Percentiles rank a stretch among this genome's conserved stretches.
These are phyloP conservation scores for Wickerhamiella nectarea DNA, from an alignment of 805 yeast genomes.

Conservation along the genomic window DNA sequence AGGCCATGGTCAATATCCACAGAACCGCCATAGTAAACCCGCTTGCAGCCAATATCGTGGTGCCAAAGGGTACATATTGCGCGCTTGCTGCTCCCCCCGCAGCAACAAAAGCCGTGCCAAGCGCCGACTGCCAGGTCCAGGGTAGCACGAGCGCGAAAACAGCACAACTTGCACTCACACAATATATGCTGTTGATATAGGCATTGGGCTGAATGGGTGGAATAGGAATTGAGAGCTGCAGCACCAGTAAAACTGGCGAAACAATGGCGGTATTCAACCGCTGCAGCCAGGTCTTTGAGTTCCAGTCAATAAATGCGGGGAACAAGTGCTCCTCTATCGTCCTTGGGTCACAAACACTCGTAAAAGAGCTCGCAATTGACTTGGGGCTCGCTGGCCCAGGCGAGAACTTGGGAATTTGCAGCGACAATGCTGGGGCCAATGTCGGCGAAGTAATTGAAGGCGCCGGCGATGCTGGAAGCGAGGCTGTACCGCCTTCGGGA, in stretches of 20 bases:
- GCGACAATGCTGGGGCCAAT: not conserved
- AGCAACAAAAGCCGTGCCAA: not conserved
- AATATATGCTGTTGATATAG: constrained; percentile 1
- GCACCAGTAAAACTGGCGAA: constrained; percentile 24
- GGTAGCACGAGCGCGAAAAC: constrained; percentile 1
- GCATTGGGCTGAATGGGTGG: not conserved
- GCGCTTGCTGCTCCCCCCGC: too few relatives aligned
- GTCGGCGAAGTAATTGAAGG: too few relatives aligned
- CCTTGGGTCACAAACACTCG: not conserved
- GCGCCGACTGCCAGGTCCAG: not conserved
- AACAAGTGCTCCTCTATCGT: constrained; percentile 15
- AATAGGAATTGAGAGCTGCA: constrained; percentile 24
- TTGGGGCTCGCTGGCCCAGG: not conserved
- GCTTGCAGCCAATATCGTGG: constrained; percentile 15
- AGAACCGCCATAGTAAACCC: constrained; percentile 59
- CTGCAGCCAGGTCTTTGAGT: constrained; percentile 18
- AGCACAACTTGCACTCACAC: constrained; percentile 7
- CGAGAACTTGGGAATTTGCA: not conserved
- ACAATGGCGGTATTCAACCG: constrained; percentile 21
- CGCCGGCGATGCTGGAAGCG: too few relatives aligned
- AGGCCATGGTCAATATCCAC: constrained; percentile 58
- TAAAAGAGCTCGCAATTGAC: not conserved
- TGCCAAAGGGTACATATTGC: not conserved
- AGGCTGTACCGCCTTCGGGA: too few relatives aligned
- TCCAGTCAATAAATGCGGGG: constrained; percentile 22